A percentile compares a stretch with the other conserved stretches of the same genome.
Conservation (phyloP, 192 early-diverging fungal species). For the Jimgerdemannia lactiflua region DNA sequence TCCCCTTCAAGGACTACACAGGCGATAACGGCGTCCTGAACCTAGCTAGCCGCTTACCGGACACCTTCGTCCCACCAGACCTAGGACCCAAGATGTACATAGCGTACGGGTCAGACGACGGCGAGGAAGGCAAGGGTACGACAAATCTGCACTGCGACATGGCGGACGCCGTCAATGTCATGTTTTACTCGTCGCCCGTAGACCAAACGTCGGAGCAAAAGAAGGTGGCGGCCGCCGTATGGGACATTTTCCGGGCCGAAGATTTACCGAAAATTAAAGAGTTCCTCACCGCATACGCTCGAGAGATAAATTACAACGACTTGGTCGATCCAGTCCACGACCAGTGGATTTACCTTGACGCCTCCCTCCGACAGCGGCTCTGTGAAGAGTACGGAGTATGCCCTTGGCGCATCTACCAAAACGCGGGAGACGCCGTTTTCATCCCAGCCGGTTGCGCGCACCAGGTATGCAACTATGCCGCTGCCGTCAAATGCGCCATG, state of each 20-base stretch:
- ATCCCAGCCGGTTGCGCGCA: constrained; percentile 75
- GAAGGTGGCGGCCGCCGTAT: constrained; percentile 42
- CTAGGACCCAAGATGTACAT: constrained; percentile 34
- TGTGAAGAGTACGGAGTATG: constrained; percentile 28
- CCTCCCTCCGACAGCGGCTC: constrained; percentile 32
- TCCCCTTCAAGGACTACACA: too few species aligned
- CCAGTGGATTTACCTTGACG: constrained; percentile 61
- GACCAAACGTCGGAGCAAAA: constrained; percentile 1
- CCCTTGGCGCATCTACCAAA: constrained; percentile 60
- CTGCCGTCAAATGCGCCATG: too few species aligned
- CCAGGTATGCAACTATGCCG: constrained; percentile 45
- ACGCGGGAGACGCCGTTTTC: constrained; percentile 71
- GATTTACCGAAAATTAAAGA: neutral
- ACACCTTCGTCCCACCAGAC: constrained; percentile 55
- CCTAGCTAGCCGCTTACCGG: constrained; percentile 27
- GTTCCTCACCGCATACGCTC: constrained; percentile 27
- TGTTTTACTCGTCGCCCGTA: too few species aligned
- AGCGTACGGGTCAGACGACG: constrained; percentile 59
- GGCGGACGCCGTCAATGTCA: too few species aligned
- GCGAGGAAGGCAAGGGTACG: constrained; percentile 24
- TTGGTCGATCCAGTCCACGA: constrained; percentile 16
- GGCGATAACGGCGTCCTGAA: too few species aligned
- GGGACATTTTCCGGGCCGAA: constrained; percentile 55
- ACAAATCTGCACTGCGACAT: too few species aligned
- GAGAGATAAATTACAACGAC: constrained; percentile 12